Base-by-base conservation (phyloP, 495 filamentous ascomycete species). In the Aspergillus hancockii region DNA sequence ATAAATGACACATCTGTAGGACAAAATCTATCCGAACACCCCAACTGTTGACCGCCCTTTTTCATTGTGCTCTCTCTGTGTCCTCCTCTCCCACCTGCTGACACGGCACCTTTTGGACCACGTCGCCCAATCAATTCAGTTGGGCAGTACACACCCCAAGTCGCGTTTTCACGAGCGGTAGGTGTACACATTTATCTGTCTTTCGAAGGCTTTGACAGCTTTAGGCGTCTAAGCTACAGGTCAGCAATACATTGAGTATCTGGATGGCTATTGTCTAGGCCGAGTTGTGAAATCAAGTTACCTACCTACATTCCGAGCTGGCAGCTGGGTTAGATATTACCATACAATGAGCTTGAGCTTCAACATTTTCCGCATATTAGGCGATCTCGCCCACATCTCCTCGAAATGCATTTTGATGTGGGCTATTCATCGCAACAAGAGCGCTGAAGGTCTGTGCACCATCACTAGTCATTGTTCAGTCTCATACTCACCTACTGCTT, bases 361-460 rank as follows among this genome's bases (percentile, higher is more conserved):
- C 63, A 85, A 95, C 76, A 59, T 88, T 60, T 94, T 96, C 73
- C 91, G 92, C 53, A 78, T 93, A 62, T 66, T 91, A 45, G 94
- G 79, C 55, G 94, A 98, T 71, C 65, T 92, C 45, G 89, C 88
- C 43, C 94, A 98, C 68, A 83, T 90, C 25, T 78, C 81, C 34
- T 93, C 92, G 13, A 96, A 95, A 81, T 84, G 86, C 66, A 91
- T 98, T 66, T 79, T 98, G 59, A 90, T 97, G 72, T 91, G 85
- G 79, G 88, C 93, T 36, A 97, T 98, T 65, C 92, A 97, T 74
- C 80, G 81, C 52, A 96, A 96, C 67, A 81, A 80, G 64, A 93
- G 89, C 70, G 89, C 95, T 23, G 94, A 98, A 83, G 93, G 91
- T 88, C 77, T 12, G 73, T 67, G 40, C 46, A 18, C 23, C 36